phyloP scores from a whole-genome alignment of 139 green algal genomes.

The Cymbomonas tetramitiformis region DNA sequence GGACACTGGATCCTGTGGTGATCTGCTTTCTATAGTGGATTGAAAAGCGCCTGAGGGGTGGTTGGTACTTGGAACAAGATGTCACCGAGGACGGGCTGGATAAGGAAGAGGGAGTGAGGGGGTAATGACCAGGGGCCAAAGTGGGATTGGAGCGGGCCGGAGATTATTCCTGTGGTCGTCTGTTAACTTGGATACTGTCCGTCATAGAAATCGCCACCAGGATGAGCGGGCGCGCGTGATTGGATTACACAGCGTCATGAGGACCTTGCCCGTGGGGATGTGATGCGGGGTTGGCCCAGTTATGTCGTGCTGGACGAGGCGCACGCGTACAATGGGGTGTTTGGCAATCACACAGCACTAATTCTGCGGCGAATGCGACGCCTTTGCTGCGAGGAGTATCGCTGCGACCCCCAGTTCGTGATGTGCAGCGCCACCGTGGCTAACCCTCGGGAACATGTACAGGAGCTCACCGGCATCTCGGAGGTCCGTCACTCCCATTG shows the following conservation, averaged over 20 bases:
- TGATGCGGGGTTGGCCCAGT: conserved; percentile 6
- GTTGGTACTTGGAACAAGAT: no score
- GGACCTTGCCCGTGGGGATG: neutral
- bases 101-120: no score
- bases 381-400: conserved; percentile 29
- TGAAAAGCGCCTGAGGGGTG: no score
- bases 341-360: conserved; percentile 73
- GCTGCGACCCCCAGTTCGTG: conserved; percentile 36
- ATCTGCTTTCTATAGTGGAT: no score
- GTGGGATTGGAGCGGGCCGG: no score
- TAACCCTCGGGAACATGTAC: conserved; percentile 60
- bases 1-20: no score
- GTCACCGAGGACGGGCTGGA: no score
- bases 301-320: conserved; percentile 82
- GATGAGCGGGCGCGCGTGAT: neutral
- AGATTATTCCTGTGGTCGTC: no score
- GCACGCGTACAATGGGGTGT: conserved; percentile 61
- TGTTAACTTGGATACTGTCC: no score
- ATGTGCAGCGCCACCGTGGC: conserved; percentile 70
- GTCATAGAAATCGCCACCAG: conserved; percentile 58
- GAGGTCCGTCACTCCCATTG: no score
- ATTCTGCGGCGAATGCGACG: conserved; percentile 70
- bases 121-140: no score
- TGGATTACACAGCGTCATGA: neutral
- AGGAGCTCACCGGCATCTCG: neutral